These are phyloP conservation scores for Chenopodium formosanum DNA, from an alignment of 148 eudicot genomes.

Conservation along the genomic window DNA sequence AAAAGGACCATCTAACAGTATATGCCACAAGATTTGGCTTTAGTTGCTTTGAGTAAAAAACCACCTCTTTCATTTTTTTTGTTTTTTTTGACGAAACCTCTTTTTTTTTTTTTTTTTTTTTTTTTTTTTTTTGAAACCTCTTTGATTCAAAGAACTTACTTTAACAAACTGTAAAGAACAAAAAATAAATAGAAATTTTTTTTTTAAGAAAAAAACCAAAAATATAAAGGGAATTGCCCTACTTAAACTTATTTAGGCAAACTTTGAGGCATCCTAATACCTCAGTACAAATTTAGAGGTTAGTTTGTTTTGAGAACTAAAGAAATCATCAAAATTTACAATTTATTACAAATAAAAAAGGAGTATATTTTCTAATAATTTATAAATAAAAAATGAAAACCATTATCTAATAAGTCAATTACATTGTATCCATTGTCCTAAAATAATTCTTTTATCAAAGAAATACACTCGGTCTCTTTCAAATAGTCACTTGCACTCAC, in stretches of 20 bases:
- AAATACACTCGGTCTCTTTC: background rate
- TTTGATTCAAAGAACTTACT: background rate
- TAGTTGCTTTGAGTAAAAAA: background rate
- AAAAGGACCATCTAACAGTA: conserved; percentile 13
- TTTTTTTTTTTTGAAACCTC: background rate
- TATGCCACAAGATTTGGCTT: background rate
- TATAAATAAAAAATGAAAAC: no score
- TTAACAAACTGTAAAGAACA: no score
- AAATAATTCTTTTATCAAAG: no score
- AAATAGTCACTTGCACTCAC: background rate
- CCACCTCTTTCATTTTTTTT: background rate
- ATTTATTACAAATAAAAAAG: background rate
- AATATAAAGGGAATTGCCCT: background rate
- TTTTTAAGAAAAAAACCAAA: background rate
- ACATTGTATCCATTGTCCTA: background rate
- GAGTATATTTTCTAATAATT: background rate
- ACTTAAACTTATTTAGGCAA: background rate
- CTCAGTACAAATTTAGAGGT: no score
- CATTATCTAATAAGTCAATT: background rate
- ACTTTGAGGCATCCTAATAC: background rate
- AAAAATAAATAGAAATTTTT: no score
- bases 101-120: no score
- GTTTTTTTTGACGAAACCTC: no score
- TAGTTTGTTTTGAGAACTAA: background rate
- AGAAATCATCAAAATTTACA: background rate